Base-by-base conservation (phyloP, 1,284 basidiomycete genomes). In the Leucoagaricus sp. region DNA sequence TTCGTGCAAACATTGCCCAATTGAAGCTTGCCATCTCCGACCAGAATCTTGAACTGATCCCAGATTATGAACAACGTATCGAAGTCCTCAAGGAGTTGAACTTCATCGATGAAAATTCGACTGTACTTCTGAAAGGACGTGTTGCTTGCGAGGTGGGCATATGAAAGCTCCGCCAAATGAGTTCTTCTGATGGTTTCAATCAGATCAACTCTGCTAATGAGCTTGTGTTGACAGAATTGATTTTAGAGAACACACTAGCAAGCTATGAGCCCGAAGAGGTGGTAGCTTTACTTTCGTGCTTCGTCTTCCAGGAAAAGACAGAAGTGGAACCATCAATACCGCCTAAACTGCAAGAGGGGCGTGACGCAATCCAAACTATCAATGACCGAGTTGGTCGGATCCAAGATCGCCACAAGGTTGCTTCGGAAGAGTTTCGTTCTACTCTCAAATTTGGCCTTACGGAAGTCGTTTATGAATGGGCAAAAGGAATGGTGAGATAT, bases 391-490 rank as follows among this genome's bases (percentile, higher is more conserved):
- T 99, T 4, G 87, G 86, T 38, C 74, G 83, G 10, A 83, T 93
- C 17, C 95, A 98, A 68, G 85, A 93, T 62, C 71, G 75, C 26
- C 84, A 94, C 68, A 90, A 89, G 65, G 91, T 97, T 1, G 77
- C 84, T 38, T 86, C 84, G 28, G 91, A 91, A 64, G 92, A 90
- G 59, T 91, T 90, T 68, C 80, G 83, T 44, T 81, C 84, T 29
- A 81, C 79, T 48, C 83, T 94, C 62, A 96, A 96, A 72, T 91
- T 92, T 61, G 96, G 96, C 1, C 76, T 99, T 25, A 87, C 94
- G 10, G 93, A 97, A 67, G 96, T 98, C 0, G 96, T 98, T 7
- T 98, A 98, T 70, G 95, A 98, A 71, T 99, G 97, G 97, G 96
- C 97, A 0, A 91, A 91, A 68, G 97, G 97, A 54, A 97, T 96